Evolutionary conservation across 345 rosid species (phyloP), one percentile per base, ranked within the genome.

Genomic region (Eutrema japonicum): DNA sequence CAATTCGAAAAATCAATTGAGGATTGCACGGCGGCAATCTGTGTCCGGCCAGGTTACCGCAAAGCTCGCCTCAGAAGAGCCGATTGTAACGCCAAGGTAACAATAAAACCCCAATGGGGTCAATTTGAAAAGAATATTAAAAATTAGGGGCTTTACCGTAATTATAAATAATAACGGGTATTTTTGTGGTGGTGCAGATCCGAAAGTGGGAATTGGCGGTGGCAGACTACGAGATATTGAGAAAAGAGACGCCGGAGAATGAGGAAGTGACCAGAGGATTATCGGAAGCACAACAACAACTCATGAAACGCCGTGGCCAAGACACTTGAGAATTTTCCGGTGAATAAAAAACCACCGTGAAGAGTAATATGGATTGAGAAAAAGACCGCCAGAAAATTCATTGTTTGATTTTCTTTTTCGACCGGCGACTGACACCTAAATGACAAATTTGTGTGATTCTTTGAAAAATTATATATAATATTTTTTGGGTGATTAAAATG

Each of bases 11-110:
- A 86, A 40, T 91, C 92, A 0, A 67, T 89, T 0, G 96, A 92
- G 33, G 99, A 95, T 58, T 89, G 96, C 75, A 83, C 75, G 11
- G 80, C 79, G 7, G 99, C 97, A 1, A 93, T 95, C 9, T 62
- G 72, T 18, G 63, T 88, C 5, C 87, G 89, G 10, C 96, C 96
- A 0, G 70, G 74, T 2, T 95, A 95, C 67, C 48, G 75, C 63
- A 95, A 92, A 72, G 99, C 99, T 32, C 84, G 96, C 46, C 85
- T 95, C 35, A 81, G 99, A 76, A 83, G 97, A 80, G 99, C 96
- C 0, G 87, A 90, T 72, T 95, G 96, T 76, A 54, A 83, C 58
- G 80, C 85, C 53, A 95, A 88, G 97, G 97, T 91, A 56, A 38
- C 14, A 4, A 6, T 2, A 45, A 10, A 53, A 68, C 27, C 32